Percentiles rank a stretch among this genome's conserved stretches.
phyloP scores from a whole-genome alignment of 2,329 filamentous ascomycete genomes.

The Neurospora crassa region DNA sequence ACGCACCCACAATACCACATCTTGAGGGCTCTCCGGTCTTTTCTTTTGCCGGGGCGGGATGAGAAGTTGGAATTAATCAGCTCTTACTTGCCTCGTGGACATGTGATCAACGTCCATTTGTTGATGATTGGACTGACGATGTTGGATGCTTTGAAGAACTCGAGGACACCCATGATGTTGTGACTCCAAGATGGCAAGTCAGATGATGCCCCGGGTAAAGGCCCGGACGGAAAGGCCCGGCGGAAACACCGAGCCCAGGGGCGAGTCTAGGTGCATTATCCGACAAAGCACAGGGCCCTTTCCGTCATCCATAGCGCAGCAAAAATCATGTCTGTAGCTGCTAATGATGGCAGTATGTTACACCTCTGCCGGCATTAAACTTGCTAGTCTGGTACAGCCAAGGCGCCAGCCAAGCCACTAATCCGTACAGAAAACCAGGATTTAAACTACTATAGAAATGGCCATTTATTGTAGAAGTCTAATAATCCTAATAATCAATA shows the following conservation, averaged over 20 bases:
- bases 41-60: background rate
- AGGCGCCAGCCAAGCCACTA: too few species aligned
- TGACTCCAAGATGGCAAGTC: background rate
- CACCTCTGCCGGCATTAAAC: too few species aligned
- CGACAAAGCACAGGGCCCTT: slow-evolving; percentile 8
- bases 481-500: too few species aligned
- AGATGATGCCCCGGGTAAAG: background rate
- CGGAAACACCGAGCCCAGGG: background rate
- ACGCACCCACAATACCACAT: background rate
- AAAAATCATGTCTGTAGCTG: background rate
- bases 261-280: slow-evolving; percentile 17
- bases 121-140: background rate
- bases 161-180: background rate
- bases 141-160: background rate
- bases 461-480: too few species aligned
- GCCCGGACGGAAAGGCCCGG: background rate
- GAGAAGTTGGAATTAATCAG: background rate
- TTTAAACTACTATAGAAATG: too few species aligned
- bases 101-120: background rate
- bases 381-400: too few species aligned
- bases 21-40: background rate
- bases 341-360: background rate
- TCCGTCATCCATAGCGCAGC: background rate
- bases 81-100: background rate
- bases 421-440: too few species aligned